phyloP scores from a whole-genome alignment of 495 filamentous ascomycete species.

The Chaetomium fimeti region DNA sequence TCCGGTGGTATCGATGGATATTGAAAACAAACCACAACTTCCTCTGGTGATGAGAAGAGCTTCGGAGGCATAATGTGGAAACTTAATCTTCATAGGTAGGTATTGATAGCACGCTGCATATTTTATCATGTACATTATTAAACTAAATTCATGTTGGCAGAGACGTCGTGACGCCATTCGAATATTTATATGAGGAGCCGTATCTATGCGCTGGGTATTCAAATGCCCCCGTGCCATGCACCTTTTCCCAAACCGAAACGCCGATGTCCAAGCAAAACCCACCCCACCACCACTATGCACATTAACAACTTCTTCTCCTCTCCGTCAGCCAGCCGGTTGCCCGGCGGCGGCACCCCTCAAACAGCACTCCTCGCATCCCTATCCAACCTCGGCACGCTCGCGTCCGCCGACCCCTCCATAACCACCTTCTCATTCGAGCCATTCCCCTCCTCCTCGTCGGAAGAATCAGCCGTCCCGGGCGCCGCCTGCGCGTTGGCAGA shows the following conservation, averaged over 20 bases:
- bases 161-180: background rate
- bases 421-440: background rate
- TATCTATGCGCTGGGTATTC: background rate
- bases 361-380: conserved; percentile 16
- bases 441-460: conserved; percentile 17
- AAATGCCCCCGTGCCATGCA: background rate
- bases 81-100: too few species aligned
- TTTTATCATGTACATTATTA: background rate
- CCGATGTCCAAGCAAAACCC: background rate
- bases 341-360: background rate
- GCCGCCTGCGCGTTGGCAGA: conserved; percentile 7
- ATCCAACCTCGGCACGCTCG: conserved; percentile 9
- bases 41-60: too few species aligned
- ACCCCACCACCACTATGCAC: background rate
- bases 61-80: too few species aligned
- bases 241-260: conserved; percentile 10
- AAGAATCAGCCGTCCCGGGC: background rate
- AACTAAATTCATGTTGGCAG: background rate
- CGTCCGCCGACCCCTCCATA: too few species aligned
- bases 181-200: background rate
- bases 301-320: background rate
- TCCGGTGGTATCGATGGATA: too few species aligned
- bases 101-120: background rate
- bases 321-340: background rate
- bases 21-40: too few species aligned